These are phyloP conservation scores for Entoloma clypeatum DNA, from an alignment of 1,284 basidiomycete genomes.

Conservation along the genomic window DNA sequence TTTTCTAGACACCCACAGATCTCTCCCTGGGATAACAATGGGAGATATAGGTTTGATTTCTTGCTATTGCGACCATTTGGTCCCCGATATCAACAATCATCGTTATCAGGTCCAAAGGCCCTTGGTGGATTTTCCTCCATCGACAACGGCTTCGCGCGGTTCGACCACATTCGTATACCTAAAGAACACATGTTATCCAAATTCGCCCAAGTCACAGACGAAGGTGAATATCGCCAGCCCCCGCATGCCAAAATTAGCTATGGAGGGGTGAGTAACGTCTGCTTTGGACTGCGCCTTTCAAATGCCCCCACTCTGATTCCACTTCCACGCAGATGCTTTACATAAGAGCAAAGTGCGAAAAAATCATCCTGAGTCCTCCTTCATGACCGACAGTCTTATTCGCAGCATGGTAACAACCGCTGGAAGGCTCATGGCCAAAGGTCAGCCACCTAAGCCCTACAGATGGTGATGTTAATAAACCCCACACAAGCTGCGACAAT, in stretches of 20 bases:
- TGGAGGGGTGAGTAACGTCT: conserved; percentile 55
- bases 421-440: conserved; percentile 61
- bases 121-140: conserved; percentile 49
- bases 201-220: conserved; percentile 67
- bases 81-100: not conserved
- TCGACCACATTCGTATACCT: conserved; percentile 71
- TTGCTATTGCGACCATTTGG: not conserved
- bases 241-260: conserved; percentile 75
- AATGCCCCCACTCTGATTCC: conserved; percentile 1
- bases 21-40: conserved; percentile 62
- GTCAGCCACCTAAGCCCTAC: conserved; percentile 19
- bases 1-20: conserved; percentile 50
- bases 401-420: conserved; percentile 56
- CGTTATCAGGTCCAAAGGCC: conserved; percentile 56
- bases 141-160: conserved; percentile 73
- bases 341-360: conserved; percentile 54
- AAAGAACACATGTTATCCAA: conserved; percentile 73
- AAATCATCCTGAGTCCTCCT: not conserved
- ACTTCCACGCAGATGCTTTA: conserved; percentile 57
- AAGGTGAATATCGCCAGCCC: conserved; percentile 65
- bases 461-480: conserved; percentile 1
- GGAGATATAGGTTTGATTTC: conserved; percentile 65
- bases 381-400: not conserved
- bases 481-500: conserved; percentile 56
- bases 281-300: not conserved